Conservation (phyloP, 2,329 filamentous ascomycete species). For the Alternaria dauci region DNA sequence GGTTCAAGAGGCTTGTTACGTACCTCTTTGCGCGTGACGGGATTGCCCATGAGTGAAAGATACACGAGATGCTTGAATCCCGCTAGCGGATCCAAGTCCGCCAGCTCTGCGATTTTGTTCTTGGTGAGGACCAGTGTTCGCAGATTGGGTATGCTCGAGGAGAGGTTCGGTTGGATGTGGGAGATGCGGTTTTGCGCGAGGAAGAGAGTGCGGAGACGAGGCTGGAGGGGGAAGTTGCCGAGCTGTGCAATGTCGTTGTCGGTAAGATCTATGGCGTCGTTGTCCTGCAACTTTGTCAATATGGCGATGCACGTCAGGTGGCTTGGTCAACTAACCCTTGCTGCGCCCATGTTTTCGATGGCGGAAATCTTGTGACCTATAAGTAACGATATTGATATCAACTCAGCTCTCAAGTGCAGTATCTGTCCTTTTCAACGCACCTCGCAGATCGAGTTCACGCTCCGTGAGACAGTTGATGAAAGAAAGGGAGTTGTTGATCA, state of each 20-base stretch:
- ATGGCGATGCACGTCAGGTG: neutral
- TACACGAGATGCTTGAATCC: slow-evolving; percentile 77
- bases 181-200: slow-evolving; percentile 88
- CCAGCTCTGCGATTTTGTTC: slow-evolving; percentile 84
- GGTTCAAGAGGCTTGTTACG: slow-evolving; percentile 15
- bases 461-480: slow-evolving; percentile 99
- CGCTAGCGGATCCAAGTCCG: slow-evolving; percentile 83
- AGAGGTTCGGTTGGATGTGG: slow-evolving; percentile 78
- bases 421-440: slow-evolving; percentile 98
- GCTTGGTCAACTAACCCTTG: slow-evolving; percentile 72
- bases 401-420: slow-evolving; percentile 88
- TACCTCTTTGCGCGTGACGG: slow-evolving; percentile 91
- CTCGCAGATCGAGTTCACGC: slow-evolving; percentile 98
- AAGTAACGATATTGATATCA: slow-evolving; percentile 73
- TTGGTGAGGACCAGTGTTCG: slow-evolving; percentile 81
- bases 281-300: slow-evolving; percentile 66
- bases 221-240: slow-evolving; percentile 91
- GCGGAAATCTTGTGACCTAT: slow-evolving; percentile 97
- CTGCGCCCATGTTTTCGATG: slow-evolving; percentile 97
- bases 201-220: slow-evolving; percentile 85
- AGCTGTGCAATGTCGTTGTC: slow-evolving; percentile 95
- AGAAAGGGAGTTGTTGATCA: slow-evolving; percentile 92
- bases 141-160: slow-evolving; percentile 81
- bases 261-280: slow-evolving; percentile 97
- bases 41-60: slow-evolving; percentile 84